Evolutionary conservation across 176 grass and related monocot species (phyloP).

Genomic region (Cenchrus americanus): DNA sequence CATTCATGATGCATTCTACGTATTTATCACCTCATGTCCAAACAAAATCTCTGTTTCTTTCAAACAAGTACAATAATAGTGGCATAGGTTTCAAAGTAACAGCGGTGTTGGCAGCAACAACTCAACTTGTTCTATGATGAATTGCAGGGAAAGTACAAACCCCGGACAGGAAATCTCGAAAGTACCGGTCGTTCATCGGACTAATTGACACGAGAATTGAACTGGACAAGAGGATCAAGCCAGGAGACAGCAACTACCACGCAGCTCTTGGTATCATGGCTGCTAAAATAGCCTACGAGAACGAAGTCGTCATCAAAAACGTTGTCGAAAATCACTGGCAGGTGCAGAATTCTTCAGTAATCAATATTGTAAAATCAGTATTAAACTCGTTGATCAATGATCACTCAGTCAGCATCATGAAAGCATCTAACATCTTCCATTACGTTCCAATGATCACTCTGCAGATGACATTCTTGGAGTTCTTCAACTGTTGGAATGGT

Average conservation of each 20-base stretch:
- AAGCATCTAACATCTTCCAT: neutral
- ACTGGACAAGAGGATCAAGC: conserved; percentile 65
- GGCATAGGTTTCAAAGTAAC: neutral
- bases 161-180: conserved; percentile 52
- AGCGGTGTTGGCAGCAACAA: neutral
- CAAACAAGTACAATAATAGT: neutral
- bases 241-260: conserved; percentile 47
- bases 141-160: conserved; percentile 46
- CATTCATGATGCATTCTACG: neutral
- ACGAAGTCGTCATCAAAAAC: conserved; percentile 46
- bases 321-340: conserved; percentile 57
- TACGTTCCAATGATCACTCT: no score
- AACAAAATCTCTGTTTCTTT: neutral
- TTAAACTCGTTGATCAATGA: neutral
- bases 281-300: conserved; percentile 81
- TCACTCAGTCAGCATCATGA: no score
- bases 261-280: conserved; percentile 81
- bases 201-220: conserved; percentile 58
- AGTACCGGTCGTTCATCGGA: conserved; percentile 64
- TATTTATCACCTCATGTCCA: neutral
- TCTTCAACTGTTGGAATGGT: conserved; percentile 91
- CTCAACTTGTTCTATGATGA: neutral
- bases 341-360: conserved; percentile 16
- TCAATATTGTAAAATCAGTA: no score
- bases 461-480: conserved; percentile 76